Base-by-base conservation (phyloP, 441 rosid species). In the Pelargonium citronellum region DNA sequence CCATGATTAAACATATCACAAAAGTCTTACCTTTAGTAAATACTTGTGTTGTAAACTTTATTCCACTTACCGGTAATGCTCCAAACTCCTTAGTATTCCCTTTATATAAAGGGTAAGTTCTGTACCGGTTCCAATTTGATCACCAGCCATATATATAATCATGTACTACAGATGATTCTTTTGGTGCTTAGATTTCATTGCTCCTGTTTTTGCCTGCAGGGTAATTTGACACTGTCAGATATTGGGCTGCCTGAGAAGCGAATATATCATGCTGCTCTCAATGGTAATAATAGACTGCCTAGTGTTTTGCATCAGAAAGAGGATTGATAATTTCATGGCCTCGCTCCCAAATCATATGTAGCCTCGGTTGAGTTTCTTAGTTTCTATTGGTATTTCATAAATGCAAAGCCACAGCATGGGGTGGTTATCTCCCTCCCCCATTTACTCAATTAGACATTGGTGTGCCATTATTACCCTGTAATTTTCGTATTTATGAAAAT, bases 251-350 rank as follows among this genome's bases (percentile, higher is more conserved):
- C 94, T 15, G 99, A 91, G 90, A 95, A 95, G 85, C 87, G 99
- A 81, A 84, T 87, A 82, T 95, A 95, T 78, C 97, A 87, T 79
- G 88, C 97, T 16, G 96, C 99, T 72, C 96, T 91, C 88, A 90
- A 91, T 81, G 97, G 99, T 95, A 95, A 94, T 88, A 92, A 86
- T 89, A 85, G 95, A 79, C 90, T 86, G 93, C 87, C 87, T 86
- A 88, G 85, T 87, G 96, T 83, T 85, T 87, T 91, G 91, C 99
- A 87, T 91, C 90, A 89, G 86, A 94, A 94, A 88, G 97, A 89
- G 83, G 97, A 94, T 80, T 91, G 93, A 91, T 83, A 84, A 81
- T 85, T 78, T 77, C 86, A 79, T 85, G 86, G 90, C 84, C 73
- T 78, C 67, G 82, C 86, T 73, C 78, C 79, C 82, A 76, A 79